Evolutionary conservation across 2,329 filamentous ascomycete species (phyloP), one percentile per base, ranked within the genome.

Genomic region (Calonectria crousiana): DNA sequence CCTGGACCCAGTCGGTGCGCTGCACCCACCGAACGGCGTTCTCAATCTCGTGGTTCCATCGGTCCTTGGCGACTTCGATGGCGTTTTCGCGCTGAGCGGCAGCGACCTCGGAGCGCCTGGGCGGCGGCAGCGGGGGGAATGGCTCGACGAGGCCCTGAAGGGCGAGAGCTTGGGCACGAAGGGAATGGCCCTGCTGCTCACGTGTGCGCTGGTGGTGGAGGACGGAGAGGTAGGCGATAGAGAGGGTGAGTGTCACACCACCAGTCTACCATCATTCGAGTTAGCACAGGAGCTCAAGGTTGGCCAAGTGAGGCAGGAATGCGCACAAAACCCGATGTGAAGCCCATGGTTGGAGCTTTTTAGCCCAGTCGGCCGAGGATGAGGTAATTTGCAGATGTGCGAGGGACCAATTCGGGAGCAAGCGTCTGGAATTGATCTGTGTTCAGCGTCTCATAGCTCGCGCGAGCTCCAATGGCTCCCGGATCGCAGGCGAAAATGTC

Each of bases 41-140:
- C 83, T 93, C 90, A 44, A 96, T 84, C 84, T 96, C 94, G 66
- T 89, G 84, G 83, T 97, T 96, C 94, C 94, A 96, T 74, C 91
- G 88, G 80, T 94, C 93, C 87, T 96, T 96, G 79, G 93, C 88
- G 44, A 91, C 87, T 82, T 95, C 93, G 69, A 92, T 82, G 65
- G 94, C 86, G 62, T 88, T 88, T 34, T 89, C 88, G 75, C 89
- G 87, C 78, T 90, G 87, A 67, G 89, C 84, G 47, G 87, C 86
- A 60, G 88, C 87, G 49, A 87, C 83, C 80, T 91, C 88, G 53
- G 88, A 85, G 56, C 90, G 86, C 13, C 88, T 88, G 14, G 88
- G 89, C 3, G 87, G 88, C 14, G 88, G 86, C 11, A 85, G 85
- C 13, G 86, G 84, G 28, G 86, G 86, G 73, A 86, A 82, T 41